Evolutionary conservation across 768 basidiomycete genomes (phyloP).

Genomic region (Tephrocybe sp.): DNA sequence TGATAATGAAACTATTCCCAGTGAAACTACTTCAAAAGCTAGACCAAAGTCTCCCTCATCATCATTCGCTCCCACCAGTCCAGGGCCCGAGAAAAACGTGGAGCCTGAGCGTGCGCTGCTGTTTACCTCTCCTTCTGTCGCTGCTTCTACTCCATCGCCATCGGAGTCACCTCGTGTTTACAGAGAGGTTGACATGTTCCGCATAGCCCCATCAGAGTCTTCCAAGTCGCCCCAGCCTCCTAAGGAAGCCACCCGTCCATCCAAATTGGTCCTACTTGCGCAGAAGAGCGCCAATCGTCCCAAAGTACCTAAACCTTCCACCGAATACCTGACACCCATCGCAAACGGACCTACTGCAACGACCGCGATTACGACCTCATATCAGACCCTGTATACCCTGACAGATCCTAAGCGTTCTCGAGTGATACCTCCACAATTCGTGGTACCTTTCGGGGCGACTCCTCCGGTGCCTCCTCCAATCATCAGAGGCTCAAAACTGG

Average conservation of each 20-base stretch:
- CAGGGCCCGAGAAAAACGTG: conserved; percentile 9
- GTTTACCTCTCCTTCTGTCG: conserved; percentile 4
- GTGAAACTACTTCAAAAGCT: conserved; percentile 15
- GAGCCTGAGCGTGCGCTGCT: conserved; percentile 13
- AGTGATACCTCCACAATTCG: conserved; percentile 38
- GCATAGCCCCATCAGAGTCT: conserved; percentile 19
- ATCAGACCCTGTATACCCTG: conserved; percentile 67
- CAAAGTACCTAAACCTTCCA: conserved; percentile 43
- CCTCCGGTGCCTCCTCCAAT: conserved; percentile 27
- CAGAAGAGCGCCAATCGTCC: conserved; percentile 50
- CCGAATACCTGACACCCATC: conserved; percentile 74
- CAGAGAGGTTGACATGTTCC: conserved; percentile 28
- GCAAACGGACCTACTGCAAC: conserved; percentile 83
- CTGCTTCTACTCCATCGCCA: not conserved
- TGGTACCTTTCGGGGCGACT: conserved; percentile 37
- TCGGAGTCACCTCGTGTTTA: conserved; percentile 17
- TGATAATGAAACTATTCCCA: conserved; percentile 32
- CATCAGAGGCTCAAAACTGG: conserved; percentile 66
- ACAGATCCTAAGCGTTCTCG: conserved; percentile 45
- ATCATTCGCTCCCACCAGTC: conserved; percentile 8
- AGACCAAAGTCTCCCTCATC: conserved; percentile 14
- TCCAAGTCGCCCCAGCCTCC: no score
- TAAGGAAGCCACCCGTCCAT: conserved; percentile 35
- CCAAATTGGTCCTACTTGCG: conserved; percentile 74
- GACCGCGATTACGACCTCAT: conserved; percentile 80